Base-by-base conservation (phyloP, 2,329 filamentous ascomycete species). In the Fusarium algeriense region DNA sequence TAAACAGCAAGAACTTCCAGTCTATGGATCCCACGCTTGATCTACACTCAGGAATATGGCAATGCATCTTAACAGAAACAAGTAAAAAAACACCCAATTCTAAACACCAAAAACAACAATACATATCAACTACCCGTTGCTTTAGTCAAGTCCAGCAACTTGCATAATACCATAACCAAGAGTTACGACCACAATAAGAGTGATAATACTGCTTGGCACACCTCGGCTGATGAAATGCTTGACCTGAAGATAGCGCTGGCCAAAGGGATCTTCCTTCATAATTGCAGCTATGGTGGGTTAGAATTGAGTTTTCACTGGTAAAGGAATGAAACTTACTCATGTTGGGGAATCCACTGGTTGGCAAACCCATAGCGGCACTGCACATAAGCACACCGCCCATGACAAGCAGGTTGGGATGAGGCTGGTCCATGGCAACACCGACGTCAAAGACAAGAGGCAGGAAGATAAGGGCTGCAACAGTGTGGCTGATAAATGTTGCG, bases 351-450 rank as follows among this genome's bases (percentile, higher is more conserved):
- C 96, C 97, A 79, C 92, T 95, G 0, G 96, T 99, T 5, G 96
- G 96, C 81, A 99, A 82, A 15, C 91, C 96, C 96, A 99, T 99
- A 4, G 81, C 96, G n/a, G 95, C 95, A 72, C 92, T 95, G 79
- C 96, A 98, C 94, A 99, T 99, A 70, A 99, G 83, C 14, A 97
- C 95, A 59, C 93, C 91, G 0, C 91, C 93, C 95, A 99, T 98
- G 69, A 99, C 96, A 64, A 99, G 84, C 66, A 99, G 83, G 81
- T 98, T 98, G 12, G 96, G 95, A 79, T 97, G 94, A 32, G 95
- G 95, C 79, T 97, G 87, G 5, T 91, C 89, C 94, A 99, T 97
- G 53, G 85, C 87, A 66, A 89, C 86, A 20, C 96, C 97, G 12
- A 99, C 94, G 73, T 96, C 90, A 76, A 91, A 90, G 3, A 99